Conservation (phyloP, 441 rosid species). For the Aquilaria agallochum region DNA sequence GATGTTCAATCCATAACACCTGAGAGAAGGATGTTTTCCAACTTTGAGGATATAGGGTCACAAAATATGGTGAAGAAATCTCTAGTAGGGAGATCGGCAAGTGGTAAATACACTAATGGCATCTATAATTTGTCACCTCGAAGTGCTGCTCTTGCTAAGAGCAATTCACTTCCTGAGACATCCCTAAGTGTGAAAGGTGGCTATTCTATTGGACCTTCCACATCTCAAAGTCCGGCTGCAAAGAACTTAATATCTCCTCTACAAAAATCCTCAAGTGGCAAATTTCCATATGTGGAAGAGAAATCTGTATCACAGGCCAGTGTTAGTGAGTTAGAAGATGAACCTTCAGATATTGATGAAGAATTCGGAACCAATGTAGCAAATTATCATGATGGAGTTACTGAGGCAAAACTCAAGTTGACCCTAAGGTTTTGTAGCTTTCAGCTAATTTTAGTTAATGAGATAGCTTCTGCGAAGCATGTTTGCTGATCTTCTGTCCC, state of each 20-base stretch:
- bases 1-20: conserved; percentile 27
- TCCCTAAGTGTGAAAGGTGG: conserved; percentile 22
- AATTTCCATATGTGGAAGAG: conserved; percentile 26
- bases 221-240: conserved; percentile 23
- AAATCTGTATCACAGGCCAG: conserved; percentile 20
- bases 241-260: conserved; percentile 27
- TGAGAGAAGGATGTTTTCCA: conserved; percentile 28
- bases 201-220: conserved; percentile 25
- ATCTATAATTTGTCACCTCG: conserved; percentile 20
- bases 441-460: conserved; percentile 10
- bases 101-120: conserved; percentile 22
- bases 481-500: conserved; percentile 1
- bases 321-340: conserved; percentile 18
- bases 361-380: conserved; percentile 31
- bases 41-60: conserved; percentile 27
- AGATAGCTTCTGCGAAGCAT: no score
- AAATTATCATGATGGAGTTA: conserved; percentile 49
- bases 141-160: conserved; percentile 13
- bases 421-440: conserved; percentile 63
- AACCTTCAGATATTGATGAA: conserved; percentile 28
- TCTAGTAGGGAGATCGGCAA: conserved; percentile 35
- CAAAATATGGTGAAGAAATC: conserved; percentile 33
- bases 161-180: conserved; percentile 17
- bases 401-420: conserved; percentile 77
- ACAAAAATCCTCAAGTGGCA: conserved; percentile 24